These are phyloP conservation scores for Tetracentron sinense DNA, from an alignment of 164 flowering plant species.

Conservation along the genomic window DNA sequence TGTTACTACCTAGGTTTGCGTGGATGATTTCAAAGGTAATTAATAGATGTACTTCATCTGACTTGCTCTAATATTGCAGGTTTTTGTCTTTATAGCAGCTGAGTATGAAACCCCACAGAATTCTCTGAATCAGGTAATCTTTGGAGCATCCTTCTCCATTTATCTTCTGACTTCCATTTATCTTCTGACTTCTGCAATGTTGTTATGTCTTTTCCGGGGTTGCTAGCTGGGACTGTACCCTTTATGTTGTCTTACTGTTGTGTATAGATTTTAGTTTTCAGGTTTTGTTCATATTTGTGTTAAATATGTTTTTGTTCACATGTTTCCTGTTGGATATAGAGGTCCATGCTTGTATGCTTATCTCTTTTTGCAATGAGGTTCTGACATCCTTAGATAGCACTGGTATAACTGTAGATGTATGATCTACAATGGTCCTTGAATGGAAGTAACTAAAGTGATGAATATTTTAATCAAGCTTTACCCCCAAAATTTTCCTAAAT, in stretches of 20 bases:
- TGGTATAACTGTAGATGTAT: no score
- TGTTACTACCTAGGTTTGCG: background rate
- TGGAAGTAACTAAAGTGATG: no score
- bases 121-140: slow-evolving; percentile 70
- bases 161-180: no score
- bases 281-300: background rate
- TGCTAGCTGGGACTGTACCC: background rate
- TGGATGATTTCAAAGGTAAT: background rate
- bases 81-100: slow-evolving; percentile 83
- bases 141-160: background rate
- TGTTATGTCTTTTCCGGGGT: background rate
- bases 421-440: no score
- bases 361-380: no score
- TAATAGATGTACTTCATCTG: background rate
- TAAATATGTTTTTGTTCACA: background rate
- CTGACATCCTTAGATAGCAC: no score
- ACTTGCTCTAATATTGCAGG: slow-evolving; percentile 35
- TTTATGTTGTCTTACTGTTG: background rate
- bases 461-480: no score
- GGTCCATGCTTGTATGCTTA: no score
- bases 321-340: background rate
- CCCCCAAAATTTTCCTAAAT: no score
- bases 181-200: no score
- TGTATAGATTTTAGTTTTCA: no score
- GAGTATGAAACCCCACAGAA: slow-evolving; percentile 81